Evolutionary conservation across 805 yeast genomes (phyloP).

Genomic region (Sungouiella thailandica): DNA sequence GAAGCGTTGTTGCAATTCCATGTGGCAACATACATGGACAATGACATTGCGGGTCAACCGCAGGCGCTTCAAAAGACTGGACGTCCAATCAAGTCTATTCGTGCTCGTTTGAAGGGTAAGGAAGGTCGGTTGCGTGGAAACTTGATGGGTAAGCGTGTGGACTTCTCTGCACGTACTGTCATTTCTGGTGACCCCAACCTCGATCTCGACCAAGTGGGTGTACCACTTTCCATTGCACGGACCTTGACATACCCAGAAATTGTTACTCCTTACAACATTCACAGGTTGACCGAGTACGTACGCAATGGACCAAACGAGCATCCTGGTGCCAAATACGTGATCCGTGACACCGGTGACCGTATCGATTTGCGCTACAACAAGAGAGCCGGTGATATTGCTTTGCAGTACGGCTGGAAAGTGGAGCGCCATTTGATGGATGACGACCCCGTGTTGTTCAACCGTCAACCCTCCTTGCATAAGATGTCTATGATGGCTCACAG

Average conservation of each 20-base stretch:
- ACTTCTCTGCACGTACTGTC: constrained; percentile 97
- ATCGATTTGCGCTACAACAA: constrained; percentile 95
- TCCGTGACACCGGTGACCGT: constrained; percentile 98
- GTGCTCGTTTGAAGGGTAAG: constrained; percentile 99
- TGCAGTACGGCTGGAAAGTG: constrained; percentile 98
- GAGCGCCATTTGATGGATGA: constrained; percentile 97
- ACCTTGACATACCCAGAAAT: constrained; percentile 95
- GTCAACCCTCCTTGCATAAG: constrained; percentile 98
- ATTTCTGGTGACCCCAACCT: constrained; percentile 98
- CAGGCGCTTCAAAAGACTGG: constrained; percentile 98
- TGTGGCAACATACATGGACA: constrained; percentile 99
- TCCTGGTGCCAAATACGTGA: constrained; percentile 98
- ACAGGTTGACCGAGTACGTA: constrained; percentile 84
- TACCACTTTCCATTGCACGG: constrained; percentile 93
- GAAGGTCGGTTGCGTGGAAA: constrained; percentile 99
- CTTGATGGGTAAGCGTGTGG: constrained; percentile 99
- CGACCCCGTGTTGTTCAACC: constrained; percentile 96
- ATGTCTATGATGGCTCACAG: constrained; percentile 99
- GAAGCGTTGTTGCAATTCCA: constrained; percentile 94
- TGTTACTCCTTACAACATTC: constrained; percentile 96
- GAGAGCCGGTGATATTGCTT: constrained; percentile 96
- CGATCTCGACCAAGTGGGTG: constrained; percentile 98
- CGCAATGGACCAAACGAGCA: constrained; percentile 99
- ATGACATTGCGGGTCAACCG: constrained; percentile 99
- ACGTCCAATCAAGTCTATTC: constrained; percentile 94